Conservation (phyloP, 139 green algal genomes). For the Astrephomene gubernaculifera region DNA sequence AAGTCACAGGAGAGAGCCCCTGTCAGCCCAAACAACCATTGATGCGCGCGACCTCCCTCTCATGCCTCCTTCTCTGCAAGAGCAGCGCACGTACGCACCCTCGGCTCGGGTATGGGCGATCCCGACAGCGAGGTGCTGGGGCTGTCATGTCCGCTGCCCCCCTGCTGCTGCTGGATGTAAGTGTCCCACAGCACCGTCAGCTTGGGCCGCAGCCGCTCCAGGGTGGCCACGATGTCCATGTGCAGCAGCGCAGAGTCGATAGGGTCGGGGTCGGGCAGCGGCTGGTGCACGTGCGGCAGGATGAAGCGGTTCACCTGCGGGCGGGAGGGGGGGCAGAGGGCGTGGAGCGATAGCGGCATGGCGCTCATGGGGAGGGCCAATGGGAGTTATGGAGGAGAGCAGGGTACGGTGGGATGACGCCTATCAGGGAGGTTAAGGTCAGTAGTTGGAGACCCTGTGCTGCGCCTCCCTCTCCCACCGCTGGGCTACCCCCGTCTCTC, state of each 20-base stretch:
- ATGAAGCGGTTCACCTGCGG: constrained; percentile 18
- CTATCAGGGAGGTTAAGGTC: no score
- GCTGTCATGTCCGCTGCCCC: not conserved
- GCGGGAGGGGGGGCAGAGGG: not conserved
- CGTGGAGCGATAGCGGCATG: not conserved
- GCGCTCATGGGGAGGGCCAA: not conserved
- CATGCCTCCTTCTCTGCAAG: no score
- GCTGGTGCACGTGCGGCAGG: constrained; percentile 12
- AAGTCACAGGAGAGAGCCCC: no score
- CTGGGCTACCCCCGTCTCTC: no score
- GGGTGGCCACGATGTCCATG: constrained; percentile 35
- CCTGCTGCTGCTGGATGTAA: constrained; percentile 24
- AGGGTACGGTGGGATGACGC: no score
- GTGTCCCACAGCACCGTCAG: constrained; percentile 27
- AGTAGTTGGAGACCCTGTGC: no score
- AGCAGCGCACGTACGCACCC: no score
- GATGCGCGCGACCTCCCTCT: no score
- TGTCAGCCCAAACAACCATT: no score
- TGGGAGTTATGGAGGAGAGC: no score
- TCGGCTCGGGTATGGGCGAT: not conserved
- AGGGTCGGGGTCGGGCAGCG: constrained; percentile 33
- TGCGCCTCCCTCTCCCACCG: not conserved
- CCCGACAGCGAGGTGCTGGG: constrained; percentile 1
- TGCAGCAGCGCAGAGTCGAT: constrained; percentile 39
- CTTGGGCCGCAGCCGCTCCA: constrained; percentile 38